phyloP scores from a whole-genome alignment of 805 yeast genomes.

The Kuraishia capsulata region DNA sequence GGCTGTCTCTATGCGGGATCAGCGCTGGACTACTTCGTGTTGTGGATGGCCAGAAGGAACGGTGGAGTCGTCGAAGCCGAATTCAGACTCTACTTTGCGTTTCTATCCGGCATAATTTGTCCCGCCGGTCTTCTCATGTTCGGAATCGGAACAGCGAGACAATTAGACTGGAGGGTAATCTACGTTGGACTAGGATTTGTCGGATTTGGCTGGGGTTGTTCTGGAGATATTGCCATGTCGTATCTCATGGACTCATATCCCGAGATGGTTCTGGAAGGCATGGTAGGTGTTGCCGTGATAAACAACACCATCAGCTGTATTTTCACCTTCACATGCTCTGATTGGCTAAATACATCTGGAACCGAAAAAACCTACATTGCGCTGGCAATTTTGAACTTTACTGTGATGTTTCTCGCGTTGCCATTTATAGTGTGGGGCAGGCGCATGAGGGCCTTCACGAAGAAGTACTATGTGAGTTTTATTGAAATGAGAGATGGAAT shows the following conservation, averaged over 20 bases:
- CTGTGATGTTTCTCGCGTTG: slow-evolving; percentile 40
- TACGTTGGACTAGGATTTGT: slow-evolving; percentile 56
- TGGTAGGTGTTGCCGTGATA: slow-evolving; percentile 57
- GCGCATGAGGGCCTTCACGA: slow-evolving; percentile 46
- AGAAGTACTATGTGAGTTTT: slow-evolving; percentile 36
- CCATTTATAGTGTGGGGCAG: slow-evolving; percentile 58
- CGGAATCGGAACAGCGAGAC: slow-evolving; percentile 50
- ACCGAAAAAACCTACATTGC: slow-evolving; percentile 52
- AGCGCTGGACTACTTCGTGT: slow-evolving; percentile 50
- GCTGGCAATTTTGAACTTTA: slow-evolving; percentile 48
- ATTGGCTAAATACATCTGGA: slow-evolving; percentile 50
- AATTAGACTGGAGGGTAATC: slow-evolving; percentile 40
- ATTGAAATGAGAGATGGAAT: slow-evolving; percentile 21
- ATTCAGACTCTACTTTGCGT: slow-evolving; percentile 47
- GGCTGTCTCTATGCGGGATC: slow-evolving; percentile 62
- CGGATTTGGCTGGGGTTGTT: slow-evolving; percentile 59
- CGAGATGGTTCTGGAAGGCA: slow-evolving; percentile 54
- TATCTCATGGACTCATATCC: slow-evolving; percentile 62
- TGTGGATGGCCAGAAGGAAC: slow-evolving; percentile 53
- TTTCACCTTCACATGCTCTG: slow-evolving; percentile 58
- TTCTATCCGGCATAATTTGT: slow-evolving; percentile 49
- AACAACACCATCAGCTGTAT: slow-evolving; percentile 56
- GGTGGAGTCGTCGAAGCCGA: slow-evolving; percentile 59
- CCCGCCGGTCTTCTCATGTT: slow-evolving; percentile 55
- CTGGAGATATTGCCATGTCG: slow-evolving; percentile 59